phyloP scores from a whole-genome alignment of 2,329 filamentous ascomycete species.

The Metarhizium guizhouense region DNA sequence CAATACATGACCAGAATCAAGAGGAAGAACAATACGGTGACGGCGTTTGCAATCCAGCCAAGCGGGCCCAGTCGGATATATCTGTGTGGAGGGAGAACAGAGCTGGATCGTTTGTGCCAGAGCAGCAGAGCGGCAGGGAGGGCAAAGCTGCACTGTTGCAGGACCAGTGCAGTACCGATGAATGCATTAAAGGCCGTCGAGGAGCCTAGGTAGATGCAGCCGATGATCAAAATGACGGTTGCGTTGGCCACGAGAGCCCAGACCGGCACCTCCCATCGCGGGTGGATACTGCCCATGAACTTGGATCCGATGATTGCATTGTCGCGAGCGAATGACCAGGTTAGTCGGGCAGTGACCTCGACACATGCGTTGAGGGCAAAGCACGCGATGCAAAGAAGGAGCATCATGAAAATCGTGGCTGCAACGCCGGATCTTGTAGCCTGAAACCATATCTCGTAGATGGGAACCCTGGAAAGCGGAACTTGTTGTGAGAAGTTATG shows the following conservation, averaged over 20 bases:
- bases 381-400: not conserved
- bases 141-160: slow-evolving; percentile 26
- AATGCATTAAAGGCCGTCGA: slow-evolving; percentile 51
- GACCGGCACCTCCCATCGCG: slow-evolving; percentile 27
- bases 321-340: not conserved
- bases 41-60: not conserved
- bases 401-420: slow-evolving; percentile 26
- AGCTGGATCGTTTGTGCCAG: slow-evolving; percentile 14
- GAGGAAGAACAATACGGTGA: not conserved
- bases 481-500: slow-evolving; percentile 13
- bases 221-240: slow-evolving; percentile 38
- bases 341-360: not conserved
- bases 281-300: slow-evolving; percentile 33
- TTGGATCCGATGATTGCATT: not conserved
- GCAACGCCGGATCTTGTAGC: slow-evolving; percentile 32
- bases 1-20: not conserved
- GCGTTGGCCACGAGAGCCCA: slow-evolving; percentile 38
- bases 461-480: slow-evolving; percentile 32
- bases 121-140: slow-evolving; percentile 50
- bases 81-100: not conserved
- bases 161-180: slow-evolving; percentile 35
- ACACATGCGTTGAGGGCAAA: not conserved
- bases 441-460: slow-evolving; percentile 48
- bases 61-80: not conserved
- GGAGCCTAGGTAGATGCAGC: slow-evolving; percentile 47